Conservation (phyloP, 1,139 yeast genomes). For the Scheffersomyces parashehatae region DNA sequence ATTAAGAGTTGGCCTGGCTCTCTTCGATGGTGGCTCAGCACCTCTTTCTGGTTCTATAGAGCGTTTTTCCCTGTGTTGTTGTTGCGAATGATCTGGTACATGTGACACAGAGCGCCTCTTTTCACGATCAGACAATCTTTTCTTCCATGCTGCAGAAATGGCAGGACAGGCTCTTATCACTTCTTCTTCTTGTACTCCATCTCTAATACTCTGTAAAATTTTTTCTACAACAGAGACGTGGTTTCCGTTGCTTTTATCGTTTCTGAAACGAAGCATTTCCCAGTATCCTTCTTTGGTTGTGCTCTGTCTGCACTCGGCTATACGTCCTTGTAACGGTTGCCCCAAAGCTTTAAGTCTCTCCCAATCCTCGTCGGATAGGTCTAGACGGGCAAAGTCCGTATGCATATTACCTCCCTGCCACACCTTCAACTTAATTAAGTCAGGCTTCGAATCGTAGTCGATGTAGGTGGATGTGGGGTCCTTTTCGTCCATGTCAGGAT, state of each 20-base stretch:
- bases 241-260: slow-evolving; percentile 88
- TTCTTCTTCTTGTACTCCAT: slow-evolving; percentile 81
- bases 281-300: slow-evolving; percentile 58
- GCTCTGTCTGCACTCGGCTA: slow-evolving; percentile 77
- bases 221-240: slow-evolving; percentile 78
- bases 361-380: slow-evolving; percentile 78
- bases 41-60: slow-evolving; percentile 3
- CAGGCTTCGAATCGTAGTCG: slow-evolving; percentile 83
- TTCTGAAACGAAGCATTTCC: slow-evolving; percentile 87
- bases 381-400: slow-evolving; percentile 64
- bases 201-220: slow-evolving; percentile 80
- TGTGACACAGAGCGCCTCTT: not conserved
- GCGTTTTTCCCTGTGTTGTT: not conserved
- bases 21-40: slow-evolving; percentile 11
- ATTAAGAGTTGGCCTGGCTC: slow-evolving; percentile 4
- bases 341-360: slow-evolving; percentile 62
- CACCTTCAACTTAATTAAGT: slow-evolving; percentile 55
- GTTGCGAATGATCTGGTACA: not conserved
- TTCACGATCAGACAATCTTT: slow-evolving; percentile 32
- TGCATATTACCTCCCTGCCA: slow-evolving; percentile 80
- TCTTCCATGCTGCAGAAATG: slow-evolving; percentile 38
- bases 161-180: slow-evolving; percentile 48
- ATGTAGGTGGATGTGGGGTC: slow-evolving; percentile 75
- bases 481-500: slow-evolving; percentile 66
- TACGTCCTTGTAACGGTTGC: slow-evolving; percentile 88